Evolutionary conservation across 108 stramenopile genomes (phyloP), one percentile per base, ranked within the genome.

Genomic region (Poteriospumella lacustris): DNA sequence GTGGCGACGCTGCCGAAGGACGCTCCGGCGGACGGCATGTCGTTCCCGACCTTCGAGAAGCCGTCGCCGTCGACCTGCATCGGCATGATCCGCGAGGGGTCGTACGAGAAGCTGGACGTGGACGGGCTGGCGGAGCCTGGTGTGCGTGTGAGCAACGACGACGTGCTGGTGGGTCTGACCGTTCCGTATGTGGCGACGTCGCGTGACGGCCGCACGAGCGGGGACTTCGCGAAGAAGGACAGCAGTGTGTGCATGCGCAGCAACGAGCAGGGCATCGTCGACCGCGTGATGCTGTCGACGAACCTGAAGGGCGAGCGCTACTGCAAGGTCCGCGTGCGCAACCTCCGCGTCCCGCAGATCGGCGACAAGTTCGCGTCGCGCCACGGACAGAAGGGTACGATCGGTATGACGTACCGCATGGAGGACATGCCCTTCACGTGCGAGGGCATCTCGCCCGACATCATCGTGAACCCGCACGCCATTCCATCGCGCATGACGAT

Each of bases 401-500:
- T 97, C 70, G 97, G 99, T 31, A 97, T 99, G 95, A 96, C 94
- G 2, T 96, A 95, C 70, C 91, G 93, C 33, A 95, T 96, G 86
- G 97, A 97, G 78, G 99, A 99, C 78, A 98, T 99, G 97, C 99
- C 99, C 5, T 99, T 96, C 81, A 96, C 96, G 2, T 86, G 88
- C 36, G 92, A 96, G 72, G 99, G 99, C 39, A 93, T 98, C 76
- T 90, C 92, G 1, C 99, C 99, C 26, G 99, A 99, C 82, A 96
- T 99, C 78, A 96, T 98, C 89, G 94, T 99, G 43, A 99, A 99
- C 84, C 97, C 99, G 0, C 99, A 99, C 87, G 99, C 96, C 43
- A 95, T 99, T 81, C 99, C 99, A 69, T 93, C 93, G 34, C 95
- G 99, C 78, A 99, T 99, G 99, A 99, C 99, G 59, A 95, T 99